These are phyloP conservation scores for Tylopilus sp. DNA, from an alignment of 1,284 basidiomycete species.

Conservation along the genomic window DNA sequence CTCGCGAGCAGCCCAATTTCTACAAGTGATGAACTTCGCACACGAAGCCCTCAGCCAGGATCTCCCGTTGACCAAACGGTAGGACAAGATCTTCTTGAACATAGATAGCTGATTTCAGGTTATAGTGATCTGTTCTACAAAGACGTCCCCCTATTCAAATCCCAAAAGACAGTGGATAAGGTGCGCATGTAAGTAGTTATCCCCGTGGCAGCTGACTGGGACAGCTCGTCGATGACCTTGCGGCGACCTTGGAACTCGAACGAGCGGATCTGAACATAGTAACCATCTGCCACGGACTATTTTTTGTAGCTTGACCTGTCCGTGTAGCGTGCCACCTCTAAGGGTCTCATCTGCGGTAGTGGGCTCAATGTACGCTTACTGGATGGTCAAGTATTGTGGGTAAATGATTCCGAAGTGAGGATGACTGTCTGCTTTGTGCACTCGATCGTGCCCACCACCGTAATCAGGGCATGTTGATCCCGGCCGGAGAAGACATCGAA, in stretches of 20 bases:
- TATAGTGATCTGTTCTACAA: slow-evolving; percentile 83
- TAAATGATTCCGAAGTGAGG: slow-evolving; percentile 56
- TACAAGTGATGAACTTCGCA: slow-evolving; percentile 56
- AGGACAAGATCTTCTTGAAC: slow-evolving; percentile 1
- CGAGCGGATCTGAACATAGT: slow-evolving; percentile 81
- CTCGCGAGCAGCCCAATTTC: slow-evolving; percentile 53
- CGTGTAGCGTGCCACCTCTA: slow-evolving; percentile 75
- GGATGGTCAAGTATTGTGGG: slow-evolving; percentile 50
- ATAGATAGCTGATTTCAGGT: slow-evolving; percentile 1
- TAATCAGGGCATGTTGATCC: slow-evolving; percentile 68
- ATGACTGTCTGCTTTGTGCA: neutral
- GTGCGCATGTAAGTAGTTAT: slow-evolving; percentile 38
- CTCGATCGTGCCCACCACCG: neutral
- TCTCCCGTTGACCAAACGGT: slow-evolving; percentile 69
- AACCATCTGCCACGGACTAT: slow-evolving; percentile 20
- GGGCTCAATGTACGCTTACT: slow-evolving; percentile 55
- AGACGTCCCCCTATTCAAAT: slow-evolving; percentile 72
- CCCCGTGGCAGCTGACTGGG: slow-evolving; percentile 3
- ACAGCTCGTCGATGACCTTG: slow-evolving; percentile 84
- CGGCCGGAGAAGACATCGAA: slow-evolving; percentile 66
- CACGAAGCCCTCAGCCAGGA: slow-evolving; percentile 59
- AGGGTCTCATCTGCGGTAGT: slow-evolving; percentile 77
- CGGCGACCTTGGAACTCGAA: slow-evolving; percentile 72
- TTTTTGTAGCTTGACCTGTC: slow-evolving; percentile 8
- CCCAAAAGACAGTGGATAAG: slow-evolving; percentile 70